Conservation (phyloP, 106 monocot species). For the Hemerocallis citrina region DNA sequence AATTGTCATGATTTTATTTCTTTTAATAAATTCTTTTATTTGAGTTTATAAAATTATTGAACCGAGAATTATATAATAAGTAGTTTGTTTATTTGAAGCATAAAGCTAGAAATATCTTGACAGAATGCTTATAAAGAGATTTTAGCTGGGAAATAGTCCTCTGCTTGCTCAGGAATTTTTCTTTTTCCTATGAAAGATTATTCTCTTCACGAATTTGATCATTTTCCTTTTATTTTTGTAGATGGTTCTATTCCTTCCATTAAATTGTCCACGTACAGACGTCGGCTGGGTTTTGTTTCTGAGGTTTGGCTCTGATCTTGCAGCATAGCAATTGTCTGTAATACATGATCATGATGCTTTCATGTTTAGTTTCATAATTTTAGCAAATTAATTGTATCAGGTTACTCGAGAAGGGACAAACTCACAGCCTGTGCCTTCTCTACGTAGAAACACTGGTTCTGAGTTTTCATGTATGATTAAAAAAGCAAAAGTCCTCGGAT, state of each 20-base stretch:
- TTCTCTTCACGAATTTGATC: too few relatives aligned
- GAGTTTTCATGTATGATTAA: constrained; percentile 91
- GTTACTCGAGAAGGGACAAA: constrained; percentile 29
- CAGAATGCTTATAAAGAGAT: too few relatives aligned
- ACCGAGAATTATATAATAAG: too few relatives aligned
- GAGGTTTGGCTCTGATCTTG: constrained; percentile 20
- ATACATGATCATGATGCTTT: too few relatives aligned
- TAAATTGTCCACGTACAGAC: constrained; percentile 67
- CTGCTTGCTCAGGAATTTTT: too few relatives aligned
- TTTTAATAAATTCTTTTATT: too few relatives aligned
- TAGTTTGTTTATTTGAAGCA: too few relatives aligned
- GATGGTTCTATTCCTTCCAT: constrained; percentile 93
- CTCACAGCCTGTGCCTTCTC: constrained; percentile 30
- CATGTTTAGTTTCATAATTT: background rate
- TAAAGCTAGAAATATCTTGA: too few relatives aligned
- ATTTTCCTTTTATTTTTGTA: constrained; percentile 15
- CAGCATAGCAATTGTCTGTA: background rate
- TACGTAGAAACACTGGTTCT: constrained; percentile 75
- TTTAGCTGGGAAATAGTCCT: too few relatives aligned
- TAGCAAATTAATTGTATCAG: constrained; percentile 11
- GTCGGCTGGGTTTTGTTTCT: constrained; percentile 40
- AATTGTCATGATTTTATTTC: too few relatives aligned
- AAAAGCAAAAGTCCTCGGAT: constrained; percentile 75
- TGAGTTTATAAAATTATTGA: too few relatives aligned
- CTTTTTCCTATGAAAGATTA: too few relatives aligned